These are phyloP conservation scores for Ramichloridium luteum DNA, from an alignment of 2,329 filamentous ascomycete genomes.

Conservation along the genomic window DNA sequence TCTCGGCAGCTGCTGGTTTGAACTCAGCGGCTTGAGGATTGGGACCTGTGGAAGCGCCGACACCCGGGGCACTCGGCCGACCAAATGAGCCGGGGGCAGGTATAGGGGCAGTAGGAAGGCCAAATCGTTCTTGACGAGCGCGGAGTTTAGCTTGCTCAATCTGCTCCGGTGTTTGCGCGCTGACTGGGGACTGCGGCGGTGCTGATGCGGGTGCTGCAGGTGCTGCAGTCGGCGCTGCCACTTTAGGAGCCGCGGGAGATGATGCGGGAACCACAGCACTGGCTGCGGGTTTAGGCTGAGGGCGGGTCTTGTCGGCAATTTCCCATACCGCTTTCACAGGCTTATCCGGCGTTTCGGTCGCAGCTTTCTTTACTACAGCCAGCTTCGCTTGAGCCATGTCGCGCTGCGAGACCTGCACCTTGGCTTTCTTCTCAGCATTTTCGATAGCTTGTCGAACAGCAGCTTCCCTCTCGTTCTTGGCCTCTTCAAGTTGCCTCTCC, in stretches of 20 bases:
- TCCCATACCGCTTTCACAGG: constrained; percentile 82
- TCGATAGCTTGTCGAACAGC: constrained; percentile 16
- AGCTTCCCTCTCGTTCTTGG: constrained; percentile 20
- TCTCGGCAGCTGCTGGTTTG: constrained; percentile 4
- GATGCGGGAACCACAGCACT: constrained; percentile 6
- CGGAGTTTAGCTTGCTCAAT: too few relatives aligned
- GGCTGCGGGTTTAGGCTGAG: constrained; percentile 16
- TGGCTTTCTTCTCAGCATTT: constrained; percentile 40
- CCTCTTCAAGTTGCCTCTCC: constrained; percentile 17
- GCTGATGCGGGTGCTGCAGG: constrained; percentile 7
- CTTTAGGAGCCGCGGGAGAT: constrained; percentile 8
- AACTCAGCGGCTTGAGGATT: constrained; percentile 13
- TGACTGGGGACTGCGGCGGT: constrained; percentile 3
- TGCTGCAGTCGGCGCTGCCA: constrained; percentile 6
- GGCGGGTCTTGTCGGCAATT: constrained; percentile 52
- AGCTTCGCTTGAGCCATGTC: constrained; percentile 58
- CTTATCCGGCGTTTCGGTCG: constrained; percentile 70
- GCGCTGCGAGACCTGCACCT: constrained; percentile 63
- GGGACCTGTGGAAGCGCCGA: constrained; percentile 6
- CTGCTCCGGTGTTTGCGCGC: constrained; percentile 6
- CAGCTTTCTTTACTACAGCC: constrained; percentile 66
- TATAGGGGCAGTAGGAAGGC: constrained; percentile 1
- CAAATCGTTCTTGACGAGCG: too few relatives aligned
- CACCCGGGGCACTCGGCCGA: constrained; percentile 11
- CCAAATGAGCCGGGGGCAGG: constrained; percentile 9